Evolutionary conservation across 2,329 filamentous ascomycete genomes (phyloP), one percentile per base, ranked within the genome.

Genomic region (Blastomyces gilchristii): DNA sequence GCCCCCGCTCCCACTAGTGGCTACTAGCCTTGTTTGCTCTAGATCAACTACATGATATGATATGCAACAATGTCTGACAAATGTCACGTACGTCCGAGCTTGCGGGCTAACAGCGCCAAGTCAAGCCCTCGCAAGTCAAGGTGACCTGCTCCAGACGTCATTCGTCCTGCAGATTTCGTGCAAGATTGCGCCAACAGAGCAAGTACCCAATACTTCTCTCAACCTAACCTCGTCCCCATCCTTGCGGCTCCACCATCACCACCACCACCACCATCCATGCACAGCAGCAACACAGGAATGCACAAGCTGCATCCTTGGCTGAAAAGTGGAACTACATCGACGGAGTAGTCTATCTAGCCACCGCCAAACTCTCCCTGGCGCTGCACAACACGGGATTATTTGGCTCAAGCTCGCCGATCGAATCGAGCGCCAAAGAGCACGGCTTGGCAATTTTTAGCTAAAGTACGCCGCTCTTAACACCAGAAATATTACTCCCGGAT

Each of bases 251-350:
- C 22, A 22, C 39, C 28, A 14, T 14, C 8, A 31, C 28, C 28
- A 2, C 1, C 28, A 31, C 28, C 28, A 31, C 28, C 28, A 31
- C 28, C 28, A 31, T 31, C 16, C 60, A 52, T 62, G 63, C 66
- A 67, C 64, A 37, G 34, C 34, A 37, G 34, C 7, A 37, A 4
- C 31, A 34, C 31, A 34, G 31, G 31, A 37, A 37, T 37, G 34
- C 34, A 37, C 34, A 37, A 34, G 5, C 18, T 18, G 63, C 63
- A 61, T 64, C 62, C 67, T 69, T 69, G 68, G 68, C 63, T 68
- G 66, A 53, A 53, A 37, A 37, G 8, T 37, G 34, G 34, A 37
- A 37, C 34, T 34, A 5, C 31, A 34, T 34, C 2, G 3, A 6
- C 31, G 6, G 2, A 34, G 39, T 41, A 4, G n/a, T 22, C 39